phyloP scores from a whole-genome alignment of 495 filamentous ascomycete genomes.

The Penicilliopsis zonata region DNA sequence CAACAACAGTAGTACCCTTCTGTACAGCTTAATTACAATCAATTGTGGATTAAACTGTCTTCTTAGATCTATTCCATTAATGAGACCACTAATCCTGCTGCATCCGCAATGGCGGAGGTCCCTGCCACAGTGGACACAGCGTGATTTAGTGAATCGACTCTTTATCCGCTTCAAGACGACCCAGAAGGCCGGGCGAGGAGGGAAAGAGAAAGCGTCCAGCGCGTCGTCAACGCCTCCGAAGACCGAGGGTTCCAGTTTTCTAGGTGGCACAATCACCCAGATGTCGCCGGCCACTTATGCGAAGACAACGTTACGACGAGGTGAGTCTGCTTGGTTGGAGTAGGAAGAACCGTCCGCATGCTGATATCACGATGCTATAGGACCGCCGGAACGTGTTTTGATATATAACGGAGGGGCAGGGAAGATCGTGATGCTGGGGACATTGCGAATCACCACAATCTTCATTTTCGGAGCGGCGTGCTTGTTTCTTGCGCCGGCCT shows the following conservation, averaged over 20 bases:
- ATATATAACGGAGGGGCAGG: conserved; percentile 63
- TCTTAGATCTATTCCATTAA: too few relatives aligned
- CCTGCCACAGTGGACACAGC: conserved; percentile 14
- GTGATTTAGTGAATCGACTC: conserved; percentile 14
- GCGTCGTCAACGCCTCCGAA: too few relatives aligned
- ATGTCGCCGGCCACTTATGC: conserved; percentile 11
- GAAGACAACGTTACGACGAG: conserved; percentile 18
- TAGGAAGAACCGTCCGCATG: background rate
- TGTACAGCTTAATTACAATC: too few relatives aligned
- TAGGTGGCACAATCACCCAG: conserved; percentile 4
- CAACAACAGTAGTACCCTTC: too few relatives aligned
- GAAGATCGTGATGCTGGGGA: conserved; percentile 52
- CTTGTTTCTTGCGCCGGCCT: conserved; percentile 47
- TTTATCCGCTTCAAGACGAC: conserved; percentile 22
- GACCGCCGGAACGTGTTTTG: conserved; percentile 45
- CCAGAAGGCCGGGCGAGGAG: conserved; percentile 10
- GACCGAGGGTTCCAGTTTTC: conserved; percentile 9
- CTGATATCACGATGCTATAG: conserved; percentile 13
- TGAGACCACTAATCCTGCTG: conserved; percentile 20
- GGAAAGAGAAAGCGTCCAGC: conserved; percentile 15
- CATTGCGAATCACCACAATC: conserved; percentile 57
- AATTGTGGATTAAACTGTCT: too few relatives aligned
- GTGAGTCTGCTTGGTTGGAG: conserved; percentile 9
- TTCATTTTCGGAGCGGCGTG: conserved; percentile 54
- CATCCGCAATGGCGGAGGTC: conserved; percentile 21